Conservation (phyloP, 1,284 basidiomycete species). For the Athelia psychrophila region DNA sequence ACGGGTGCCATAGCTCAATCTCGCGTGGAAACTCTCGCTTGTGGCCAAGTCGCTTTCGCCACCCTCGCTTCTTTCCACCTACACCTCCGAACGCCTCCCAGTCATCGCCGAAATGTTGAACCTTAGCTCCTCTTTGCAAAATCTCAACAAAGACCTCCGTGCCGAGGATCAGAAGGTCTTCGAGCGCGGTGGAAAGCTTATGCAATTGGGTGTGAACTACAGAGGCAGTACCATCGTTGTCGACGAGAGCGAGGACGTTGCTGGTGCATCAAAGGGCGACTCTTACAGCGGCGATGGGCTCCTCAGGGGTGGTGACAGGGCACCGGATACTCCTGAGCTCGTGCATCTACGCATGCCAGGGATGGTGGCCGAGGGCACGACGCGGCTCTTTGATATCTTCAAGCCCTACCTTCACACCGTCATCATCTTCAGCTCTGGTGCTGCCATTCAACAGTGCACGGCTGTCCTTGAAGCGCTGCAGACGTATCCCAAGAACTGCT, state of each 20-base stretch:
- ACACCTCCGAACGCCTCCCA: constrained; percentile 40
- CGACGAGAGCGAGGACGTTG: constrained; percentile 14
- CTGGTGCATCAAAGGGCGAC: not conserved
- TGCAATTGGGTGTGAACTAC: constrained; percentile 27
- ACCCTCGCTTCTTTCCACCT: constrained; percentile 29
- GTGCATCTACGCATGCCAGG: not conserved
- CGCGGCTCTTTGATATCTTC: constrained; percentile 30
- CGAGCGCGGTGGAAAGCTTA: constrained; percentile 12
- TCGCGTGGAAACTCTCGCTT: constrained; percentile 49
- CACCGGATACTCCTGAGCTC: constrained; percentile 40
- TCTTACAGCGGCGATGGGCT: constrained; percentile 14
- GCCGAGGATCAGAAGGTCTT: constrained; percentile 6
- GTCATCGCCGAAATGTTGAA: constrained; percentile 36
- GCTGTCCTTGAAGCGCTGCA: constrained; percentile 1
- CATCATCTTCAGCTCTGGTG: constrained; percentile 25
- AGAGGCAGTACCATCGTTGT: constrained; percentile 27
- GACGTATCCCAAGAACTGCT: constrained; percentile 7
- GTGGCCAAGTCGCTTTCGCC: constrained; percentile 29
- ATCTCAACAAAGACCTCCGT: not conserved
- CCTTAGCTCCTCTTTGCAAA: constrained; percentile 25
- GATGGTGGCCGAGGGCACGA: constrained; percentile 10
- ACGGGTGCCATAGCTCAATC: constrained; percentile 22
- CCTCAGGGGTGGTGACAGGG: constrained; percentile 42
- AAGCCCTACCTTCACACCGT: constrained; percentile 29
- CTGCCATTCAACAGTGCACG: constrained; percentile 13